phyloP scores from a whole-genome alignment of 176 grass and related monocot genomes.

The Rhynchospora tenuis region DNA sequence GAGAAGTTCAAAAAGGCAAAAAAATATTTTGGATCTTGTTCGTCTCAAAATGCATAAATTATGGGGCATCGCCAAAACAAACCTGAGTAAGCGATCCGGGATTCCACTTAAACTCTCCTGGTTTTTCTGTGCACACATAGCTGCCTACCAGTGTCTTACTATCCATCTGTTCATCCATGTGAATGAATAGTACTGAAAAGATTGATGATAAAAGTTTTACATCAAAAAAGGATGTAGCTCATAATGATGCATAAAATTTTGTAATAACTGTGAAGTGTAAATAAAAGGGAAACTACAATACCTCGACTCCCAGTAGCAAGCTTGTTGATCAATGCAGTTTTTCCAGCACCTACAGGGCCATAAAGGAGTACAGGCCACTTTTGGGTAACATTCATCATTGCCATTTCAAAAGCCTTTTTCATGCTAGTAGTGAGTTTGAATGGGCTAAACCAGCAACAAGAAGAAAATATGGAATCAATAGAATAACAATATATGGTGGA shows the following conservation, averaged over 20 bases:
- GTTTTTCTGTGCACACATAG: slow-evolving; percentile 76
- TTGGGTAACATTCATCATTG: slow-evolving; percentile 63
- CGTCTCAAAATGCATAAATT: neutral
- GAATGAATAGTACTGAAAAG: slow-evolving; percentile 73
- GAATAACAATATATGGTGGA: neutral
- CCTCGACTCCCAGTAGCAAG: slow-evolving; percentile 63
- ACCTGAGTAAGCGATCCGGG: slow-evolving; percentile 95
- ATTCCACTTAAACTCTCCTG: slow-evolving; percentile 93
- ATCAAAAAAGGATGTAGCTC: neutral
- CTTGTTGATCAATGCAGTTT: slow-evolving; percentile 78
- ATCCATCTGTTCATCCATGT: slow-evolving; percentile 96
- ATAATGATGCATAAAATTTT: neutral
- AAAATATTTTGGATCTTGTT: neutral
- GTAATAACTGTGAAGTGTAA: neutral
- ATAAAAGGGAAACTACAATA: slow-evolving; percentile 21
- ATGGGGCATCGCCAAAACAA: slow-evolving; percentile 9
- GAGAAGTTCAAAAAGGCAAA: neutral
- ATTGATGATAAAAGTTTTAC: neutral
- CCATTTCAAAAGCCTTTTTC: slow-evolving; percentile 65
- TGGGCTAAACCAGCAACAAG: slow-evolving; percentile 27
- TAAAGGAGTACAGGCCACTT: slow-evolving; percentile 84
- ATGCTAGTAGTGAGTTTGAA: slow-evolving; percentile 65
- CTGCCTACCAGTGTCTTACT: slow-evolving; percentile 79
- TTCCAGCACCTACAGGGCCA: slow-evolving; percentile 82
- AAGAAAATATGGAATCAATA: slow-evolving; percentile 14